A percentile compares a stretch with the other conserved stretches of the same genome.
phyloP scores from a whole-genome alignment of 345 rosid species.

The Eutrema yunnanense region DNA sequence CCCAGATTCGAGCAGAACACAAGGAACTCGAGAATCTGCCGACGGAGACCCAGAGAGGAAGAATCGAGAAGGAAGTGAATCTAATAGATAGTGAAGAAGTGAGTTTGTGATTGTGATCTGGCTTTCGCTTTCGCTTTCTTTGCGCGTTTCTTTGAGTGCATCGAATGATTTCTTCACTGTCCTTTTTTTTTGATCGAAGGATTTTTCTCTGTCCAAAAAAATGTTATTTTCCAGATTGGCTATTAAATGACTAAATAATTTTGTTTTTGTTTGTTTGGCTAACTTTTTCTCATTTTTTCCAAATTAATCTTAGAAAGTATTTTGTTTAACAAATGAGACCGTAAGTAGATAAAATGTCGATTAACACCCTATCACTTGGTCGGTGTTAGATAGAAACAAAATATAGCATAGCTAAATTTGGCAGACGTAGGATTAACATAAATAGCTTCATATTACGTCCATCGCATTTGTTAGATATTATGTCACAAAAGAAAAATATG shows the following conservation, averaged over 20 bases:
- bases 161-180: slow-evolving; percentile 8
- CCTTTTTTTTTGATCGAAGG: neutral
- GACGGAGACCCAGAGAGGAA: slow-evolving; percentile 13
- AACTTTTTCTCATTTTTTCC: neutral
- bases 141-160: neutral
- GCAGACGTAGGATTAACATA: neutral
- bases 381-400: neutral
- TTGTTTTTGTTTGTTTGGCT: neutral
- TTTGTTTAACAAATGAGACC: neutral
- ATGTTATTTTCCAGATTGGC: neutral
- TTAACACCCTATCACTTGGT: neutral
- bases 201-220: slow-evolving; percentile 4
- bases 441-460: neutral
- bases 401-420: neutral
- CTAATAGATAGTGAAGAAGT: neutral
- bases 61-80: neutral
- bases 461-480: neutral
- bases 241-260: neutral
- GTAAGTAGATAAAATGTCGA: neutral
- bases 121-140: neutral
- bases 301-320: neutral
- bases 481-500: neutral
- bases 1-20: slow-evolving; percentile 3
- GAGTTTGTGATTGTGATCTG: slow-evolving; percentile 6
- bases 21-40: neutral